Evolutionary conservation across 148 eudicot species (phyloP), one percentile per base, ranked within the genome.

Genomic region (Tetragonia tetragonoides): DNA sequence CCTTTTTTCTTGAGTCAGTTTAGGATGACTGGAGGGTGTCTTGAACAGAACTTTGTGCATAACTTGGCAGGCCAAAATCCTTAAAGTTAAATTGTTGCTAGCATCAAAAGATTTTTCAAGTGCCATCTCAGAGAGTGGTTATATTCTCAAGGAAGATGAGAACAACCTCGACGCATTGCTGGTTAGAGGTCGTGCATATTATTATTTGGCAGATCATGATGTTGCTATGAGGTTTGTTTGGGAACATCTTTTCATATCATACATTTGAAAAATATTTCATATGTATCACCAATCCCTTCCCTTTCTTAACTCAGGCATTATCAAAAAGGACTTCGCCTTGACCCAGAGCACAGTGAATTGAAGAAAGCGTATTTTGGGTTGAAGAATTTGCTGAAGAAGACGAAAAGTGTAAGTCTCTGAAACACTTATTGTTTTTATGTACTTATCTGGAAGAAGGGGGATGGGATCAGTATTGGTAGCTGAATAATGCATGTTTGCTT

Each of bases 131-230:
- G 95, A 89, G 82, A 39, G 95, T 15, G 98, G 97, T 44, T 92
- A 79, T 80, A 88, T 92, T 72, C 97, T 92, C 56, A 92, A 90
- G 86, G 93, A 92, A 83, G 93, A 92, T 80, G 98, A 94, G 80
- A 83, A 88, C 49, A 83, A 94, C 77, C 84, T 95, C 4, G 95
- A 91, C 24, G 98, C 98, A 16, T 82, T 95, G 79, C 86, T 90
- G 39, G 79, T 89, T 51, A 90, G 98, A 81, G 98, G 98, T 38
- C 92, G 94, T 67, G 97, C 97, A 68, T 95, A 95, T 79, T 95
- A 95, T 85, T 95, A 95, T 78, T 81, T 95, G 72, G 96, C 96
- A 69, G 98, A 95, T 87, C 98, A 95, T 80, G 97, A 95, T 83
- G 92, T 95, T 59, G 95, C 97, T 71, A 78, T 78, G 76, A 92